phyloP scores from a whole-genome alignment of 73 alveolate species.

The Effrenium voratum region DNA sequence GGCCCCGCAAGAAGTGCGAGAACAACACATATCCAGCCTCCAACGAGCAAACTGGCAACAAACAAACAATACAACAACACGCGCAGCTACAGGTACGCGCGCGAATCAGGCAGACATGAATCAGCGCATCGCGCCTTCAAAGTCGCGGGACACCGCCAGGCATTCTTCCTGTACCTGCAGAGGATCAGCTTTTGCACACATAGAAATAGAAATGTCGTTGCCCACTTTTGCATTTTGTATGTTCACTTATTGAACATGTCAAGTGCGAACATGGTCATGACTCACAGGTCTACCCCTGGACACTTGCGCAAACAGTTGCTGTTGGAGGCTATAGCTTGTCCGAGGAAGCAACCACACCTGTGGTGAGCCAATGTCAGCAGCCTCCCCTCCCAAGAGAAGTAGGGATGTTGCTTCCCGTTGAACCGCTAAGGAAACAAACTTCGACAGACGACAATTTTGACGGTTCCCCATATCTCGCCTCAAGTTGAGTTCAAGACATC shows the following conservation, averaged over 20 bases:
- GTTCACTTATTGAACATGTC: not conserved
- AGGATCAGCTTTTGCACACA: not conserved
- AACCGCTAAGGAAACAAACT: too few species aligned
- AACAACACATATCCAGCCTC: too few species aligned
- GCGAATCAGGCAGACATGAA: too few species aligned
- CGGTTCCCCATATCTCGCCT: too few species aligned
- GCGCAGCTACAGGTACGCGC: not conserved
- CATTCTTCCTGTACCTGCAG: constrained; percentile 22
- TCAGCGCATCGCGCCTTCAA: not conserved
- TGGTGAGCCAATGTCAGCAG: too few species aligned
- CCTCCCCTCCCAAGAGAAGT: too few species aligned
- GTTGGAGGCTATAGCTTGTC: not conserved
- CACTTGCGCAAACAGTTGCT: not conserved
- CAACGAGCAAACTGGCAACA: too few species aligned
- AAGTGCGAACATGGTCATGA: not conserved
- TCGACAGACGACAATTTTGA: too few species aligned
- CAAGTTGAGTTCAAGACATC: not conserved
- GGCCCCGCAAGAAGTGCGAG: too few species aligned
- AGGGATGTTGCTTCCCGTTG: too few species aligned
- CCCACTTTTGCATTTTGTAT: not conserved
- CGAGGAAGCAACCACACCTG: not conserved
- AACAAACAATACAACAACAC: not conserved
- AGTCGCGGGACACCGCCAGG: constrained; percentile 13
- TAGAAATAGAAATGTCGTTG: too few species aligned
- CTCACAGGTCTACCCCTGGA: not conserved